phyloP scores from a whole-genome alignment of 441 rosid genomes.

The Eruca vesicaria region DNA sequence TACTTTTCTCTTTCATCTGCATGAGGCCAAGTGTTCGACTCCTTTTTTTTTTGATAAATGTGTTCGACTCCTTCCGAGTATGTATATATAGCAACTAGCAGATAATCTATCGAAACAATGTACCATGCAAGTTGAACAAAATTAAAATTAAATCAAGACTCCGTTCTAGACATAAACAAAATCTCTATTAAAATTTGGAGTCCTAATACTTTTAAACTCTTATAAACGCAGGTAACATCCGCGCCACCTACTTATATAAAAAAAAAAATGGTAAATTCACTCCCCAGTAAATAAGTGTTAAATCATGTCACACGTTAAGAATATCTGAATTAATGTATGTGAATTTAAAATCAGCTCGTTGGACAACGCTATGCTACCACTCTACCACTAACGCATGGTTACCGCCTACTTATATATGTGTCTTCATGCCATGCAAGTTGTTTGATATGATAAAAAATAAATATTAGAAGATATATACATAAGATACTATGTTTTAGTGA shows the following conservation, averaged over 20 bases:
- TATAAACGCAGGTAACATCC: not conserved
- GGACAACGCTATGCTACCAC: no score
- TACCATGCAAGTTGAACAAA: not conserved
- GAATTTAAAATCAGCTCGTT: no score
- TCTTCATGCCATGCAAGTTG: not conserved
- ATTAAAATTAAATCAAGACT: not conserved
- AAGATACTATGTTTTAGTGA: no score
- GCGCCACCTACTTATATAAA: not conserved
- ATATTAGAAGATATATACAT: no score
- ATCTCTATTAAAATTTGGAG: not conserved
- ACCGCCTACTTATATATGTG: not conserved
- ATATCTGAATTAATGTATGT: no score
- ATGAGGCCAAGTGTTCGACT: conserved; percentile 1
- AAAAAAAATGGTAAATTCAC: no score
- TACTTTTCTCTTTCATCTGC: not conserved
- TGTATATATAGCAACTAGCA: not conserved
- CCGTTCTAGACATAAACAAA: not conserved
- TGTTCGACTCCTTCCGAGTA: not conserved
- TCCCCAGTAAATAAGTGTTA: no score
- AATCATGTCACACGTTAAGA: no score
- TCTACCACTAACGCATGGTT: no score
- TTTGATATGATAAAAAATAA: no score
- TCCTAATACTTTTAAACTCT: not conserved
- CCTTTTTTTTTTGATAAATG: no score
- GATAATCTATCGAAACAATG: not conserved